Percentiles rank a stretch among this genome's conserved stretches.
Evolutionary conservation across 1,139 yeast species (phyloP).

Genomic region (Geotrichum citri-aurantii): DNA sequence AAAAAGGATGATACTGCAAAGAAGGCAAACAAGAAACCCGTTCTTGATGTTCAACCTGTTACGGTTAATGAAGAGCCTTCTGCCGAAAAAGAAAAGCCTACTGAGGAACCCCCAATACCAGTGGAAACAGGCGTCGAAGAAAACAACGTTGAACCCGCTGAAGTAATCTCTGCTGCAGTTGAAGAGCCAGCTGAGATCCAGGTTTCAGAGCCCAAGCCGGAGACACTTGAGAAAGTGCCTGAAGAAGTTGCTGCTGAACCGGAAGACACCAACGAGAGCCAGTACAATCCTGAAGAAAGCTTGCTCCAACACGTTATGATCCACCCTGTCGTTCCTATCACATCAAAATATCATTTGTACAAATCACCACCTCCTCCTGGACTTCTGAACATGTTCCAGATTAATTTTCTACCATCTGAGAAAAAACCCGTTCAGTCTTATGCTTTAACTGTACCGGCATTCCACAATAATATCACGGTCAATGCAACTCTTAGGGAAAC

Average conservation of each 20-base stretch:
- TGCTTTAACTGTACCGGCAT: constrained; percentile 31
- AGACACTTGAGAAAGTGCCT: constrained; percentile 13
- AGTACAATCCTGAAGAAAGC: not conserved
- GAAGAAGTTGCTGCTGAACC: constrained; percentile 15
- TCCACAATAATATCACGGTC: constrained; percentile 31
- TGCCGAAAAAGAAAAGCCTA: constrained; percentile 23
- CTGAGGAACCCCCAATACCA: constrained; percentile 8
- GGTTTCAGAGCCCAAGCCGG: not conserved
- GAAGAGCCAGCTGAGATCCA: not conserved
- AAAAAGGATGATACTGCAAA: not conserved
- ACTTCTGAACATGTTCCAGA: constrained; percentile 31
- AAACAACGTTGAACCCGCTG: constrained; percentile 14
- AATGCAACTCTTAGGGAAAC: constrained; percentile 29
- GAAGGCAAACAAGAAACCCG: not conserved
- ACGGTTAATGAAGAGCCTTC: constrained; percentile 18
- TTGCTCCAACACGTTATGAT: constrained; percentile 20
- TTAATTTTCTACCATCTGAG: constrained; percentile 21
- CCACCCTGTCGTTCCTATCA: constrained; percentile 28
- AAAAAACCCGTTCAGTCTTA: constrained; percentile 29
- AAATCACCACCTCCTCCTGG: constrained; percentile 27
- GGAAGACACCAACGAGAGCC: constrained; percentile 30
- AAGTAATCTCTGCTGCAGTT: constrained; percentile 2
- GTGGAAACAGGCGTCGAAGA: constrained; percentile 11
- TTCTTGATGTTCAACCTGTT: not conserved
- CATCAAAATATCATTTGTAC: constrained; percentile 25